Conservation (phyloP, 768 basidiomycete species). For the Suillus alpinus region DNA sequence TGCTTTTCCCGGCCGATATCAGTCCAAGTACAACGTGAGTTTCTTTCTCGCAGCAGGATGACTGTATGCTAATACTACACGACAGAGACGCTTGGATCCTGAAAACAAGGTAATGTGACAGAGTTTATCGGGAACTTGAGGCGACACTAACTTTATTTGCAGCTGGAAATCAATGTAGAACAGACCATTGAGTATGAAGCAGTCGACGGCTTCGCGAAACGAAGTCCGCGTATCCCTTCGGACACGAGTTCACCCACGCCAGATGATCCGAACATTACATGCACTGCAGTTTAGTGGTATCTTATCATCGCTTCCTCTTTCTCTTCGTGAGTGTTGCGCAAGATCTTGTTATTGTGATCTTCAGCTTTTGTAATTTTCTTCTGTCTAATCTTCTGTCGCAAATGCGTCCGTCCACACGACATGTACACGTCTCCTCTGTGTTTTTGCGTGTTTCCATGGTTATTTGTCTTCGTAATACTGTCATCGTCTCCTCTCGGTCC, state of each 20-base stretch:
- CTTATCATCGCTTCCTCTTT: background rate
- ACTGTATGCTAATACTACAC: background rate
- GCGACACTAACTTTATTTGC: background rate
- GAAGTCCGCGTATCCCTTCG: background rate
- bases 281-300: background rate
- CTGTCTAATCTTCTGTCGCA: background rate
- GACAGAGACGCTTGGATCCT: background rate
- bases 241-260: background rate
- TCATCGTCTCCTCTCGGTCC: background rate
- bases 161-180: slow-evolving; percentile 28
- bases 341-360: background rate
- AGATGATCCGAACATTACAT: background rate
- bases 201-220: background rate
- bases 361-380: background rate
- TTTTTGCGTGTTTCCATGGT: background rate
- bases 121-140: background rate
- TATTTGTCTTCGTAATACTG: background rate
- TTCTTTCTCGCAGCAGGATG: background rate
- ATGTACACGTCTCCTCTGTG: background rate
- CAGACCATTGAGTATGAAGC: slow-evolving; percentile 26
- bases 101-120: background rate
- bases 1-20: slow-evolving; percentile 21
- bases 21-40: background rate
- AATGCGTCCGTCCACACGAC: background rate
- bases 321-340: background rate